Evolutionary conservation across 352 stramenopile species (phyloP), one percentile per base, ranked within the genome.

Genomic region (Globisporangium lucens): DNA sequence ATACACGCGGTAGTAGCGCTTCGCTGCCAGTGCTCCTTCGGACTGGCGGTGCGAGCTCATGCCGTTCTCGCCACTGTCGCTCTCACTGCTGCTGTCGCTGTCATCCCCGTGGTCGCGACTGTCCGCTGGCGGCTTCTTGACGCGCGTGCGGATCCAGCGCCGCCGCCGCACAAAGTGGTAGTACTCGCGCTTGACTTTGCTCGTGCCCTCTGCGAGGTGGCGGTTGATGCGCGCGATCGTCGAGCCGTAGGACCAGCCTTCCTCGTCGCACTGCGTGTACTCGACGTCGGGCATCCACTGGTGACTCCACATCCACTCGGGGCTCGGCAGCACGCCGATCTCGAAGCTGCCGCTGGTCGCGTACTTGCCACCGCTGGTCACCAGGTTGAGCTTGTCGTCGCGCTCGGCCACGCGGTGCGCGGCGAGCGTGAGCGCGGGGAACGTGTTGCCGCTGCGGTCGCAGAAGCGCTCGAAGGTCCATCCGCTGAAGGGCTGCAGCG

Each of bases 221-320:
- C 83, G 85, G 74, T 94, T 96, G 62, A 96, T 94, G 33, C 86
- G 80, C 43, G 77, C 77, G 60, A 96, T 90, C 27, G 85, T 92
- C 36, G 85, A 93, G 65, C 88, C 88, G 74, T 96, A 96, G 58
- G 77, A 84, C 88, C 88, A 96, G 41, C 85, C 86, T 71, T 96
- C 85, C 47, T 93, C 82, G 55, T 95, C 87, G 65, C 87, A 94
- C 68, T 89, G 77, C 56, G 86, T 89, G 67, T 92, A 95, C 63
- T 91, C 82, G 52, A 77, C 70, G 55, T 94, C 87, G 8, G 78
- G 76, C 24, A 91, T 72, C 87, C 87, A 95, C 13, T 75, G 72
- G 64, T 94, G 84, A 56, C 81, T 90, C 87, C 87, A 95, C 78
- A 91, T 90, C 87, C 87, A 95, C 46, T 92, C 82, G 46, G 66